Evolutionary conservation across 441 rosid species (phyloP).

Genomic region (Dalechampia spathulata): DNA sequence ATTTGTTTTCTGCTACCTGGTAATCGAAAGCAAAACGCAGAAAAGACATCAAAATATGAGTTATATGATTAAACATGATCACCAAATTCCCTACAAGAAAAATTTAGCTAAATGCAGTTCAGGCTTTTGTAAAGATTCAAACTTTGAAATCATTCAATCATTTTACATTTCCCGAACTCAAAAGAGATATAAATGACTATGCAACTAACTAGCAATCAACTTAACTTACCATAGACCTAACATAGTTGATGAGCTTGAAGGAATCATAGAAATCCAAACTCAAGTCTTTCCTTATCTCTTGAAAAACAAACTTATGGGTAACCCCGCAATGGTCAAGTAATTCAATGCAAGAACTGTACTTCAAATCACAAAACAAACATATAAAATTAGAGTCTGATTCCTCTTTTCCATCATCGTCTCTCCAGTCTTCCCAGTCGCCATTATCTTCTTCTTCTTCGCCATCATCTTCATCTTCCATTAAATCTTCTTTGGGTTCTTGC

Average conservation of each 20-base stretch:
- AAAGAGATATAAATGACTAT: background rate
- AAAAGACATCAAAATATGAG: background rate
- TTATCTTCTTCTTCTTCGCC: slow-evolving; percentile 31
- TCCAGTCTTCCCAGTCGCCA: slow-evolving; percentile 49
- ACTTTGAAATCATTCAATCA: background rate
- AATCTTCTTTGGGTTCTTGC: slow-evolving; percentile 14
- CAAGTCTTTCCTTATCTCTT: slow-evolving; percentile 36
- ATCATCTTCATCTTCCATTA: slow-evolving; percentile 24
- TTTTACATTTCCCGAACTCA: background rate
- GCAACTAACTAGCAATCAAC: background rate
- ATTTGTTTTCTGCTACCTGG: slow-evolving; percentile 68
- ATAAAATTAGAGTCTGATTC: slow-evolving; percentile 29
- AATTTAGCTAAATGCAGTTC: no score
- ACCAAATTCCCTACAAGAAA: no score
- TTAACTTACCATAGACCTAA: slow-evolving; percentile 62
- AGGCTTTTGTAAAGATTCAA: background rate
- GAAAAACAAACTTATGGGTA: slow-evolving; percentile 58
- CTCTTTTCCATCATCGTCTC: slow-evolving; percentile 36
- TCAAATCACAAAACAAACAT: slow-evolving; percentile 68
- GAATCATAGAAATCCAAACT: slow-evolving; percentile 68
- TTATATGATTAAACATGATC: no score
- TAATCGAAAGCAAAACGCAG: slow-evolving; percentile 8
- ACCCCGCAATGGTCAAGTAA: slow-evolving; percentile 58
- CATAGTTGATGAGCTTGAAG: slow-evolving; percentile 82
- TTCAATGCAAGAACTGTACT: slow-evolving; percentile 37